A percentile compares a stretch with the other conserved stretches of the same genome.
Evolutionary conservation across 257 asterid species (phyloP).

Genomic region (Ehretia macrophylla): DNA sequence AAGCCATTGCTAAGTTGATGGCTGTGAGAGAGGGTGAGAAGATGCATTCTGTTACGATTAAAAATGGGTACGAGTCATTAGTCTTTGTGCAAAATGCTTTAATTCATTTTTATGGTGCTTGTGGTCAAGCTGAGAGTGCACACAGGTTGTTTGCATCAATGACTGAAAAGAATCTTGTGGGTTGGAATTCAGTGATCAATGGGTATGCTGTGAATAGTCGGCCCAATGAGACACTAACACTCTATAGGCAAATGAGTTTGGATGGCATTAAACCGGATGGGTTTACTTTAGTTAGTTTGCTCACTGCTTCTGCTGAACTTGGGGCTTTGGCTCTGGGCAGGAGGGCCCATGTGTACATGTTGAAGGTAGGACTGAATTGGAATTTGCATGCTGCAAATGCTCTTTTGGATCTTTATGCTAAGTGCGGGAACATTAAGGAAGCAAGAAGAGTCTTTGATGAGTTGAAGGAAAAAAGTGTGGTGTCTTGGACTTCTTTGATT

Average conservation of each 20-base stretch:
- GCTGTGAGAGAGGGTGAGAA: constrained; percentile 54
- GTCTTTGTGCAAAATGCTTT: constrained; percentile 64
- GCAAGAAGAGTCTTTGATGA: constrained; percentile 49
- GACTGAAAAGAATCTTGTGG: constrained; percentile 54
- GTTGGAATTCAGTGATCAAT: constrained; percentile 66
- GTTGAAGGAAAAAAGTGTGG: constrained; percentile 48
- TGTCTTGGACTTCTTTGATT: constrained; percentile 60
- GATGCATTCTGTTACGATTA: constrained; percentile 49
- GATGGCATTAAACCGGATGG: constrained; percentile 62
- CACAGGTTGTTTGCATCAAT: constrained; percentile 47
- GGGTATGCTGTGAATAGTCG: constrained; percentile 52
- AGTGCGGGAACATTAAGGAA: constrained; percentile 57
- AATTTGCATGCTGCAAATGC: constrained; percentile 61
- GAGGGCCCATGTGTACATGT: constrained; percentile 58
- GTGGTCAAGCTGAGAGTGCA: constrained; percentile 55
- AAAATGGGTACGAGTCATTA: constrained; percentile 59
- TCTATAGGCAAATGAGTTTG: constrained; percentile 36
- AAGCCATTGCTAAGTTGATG: constrained; percentile 56
- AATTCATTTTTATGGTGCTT: constrained; percentile 58
- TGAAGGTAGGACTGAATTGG: constrained; percentile 51
- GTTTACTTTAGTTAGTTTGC: constrained; percentile 68
- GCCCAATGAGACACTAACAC: constrained; percentile 56
- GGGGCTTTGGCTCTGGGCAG: constrained; percentile 65
- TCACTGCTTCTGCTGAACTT: constrained; percentile 65
- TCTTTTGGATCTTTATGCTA: constrained; percentile 58